phyloP scores from a whole-genome alignment of 164 flowering plant genomes.

The Stephania japonica region DNA sequence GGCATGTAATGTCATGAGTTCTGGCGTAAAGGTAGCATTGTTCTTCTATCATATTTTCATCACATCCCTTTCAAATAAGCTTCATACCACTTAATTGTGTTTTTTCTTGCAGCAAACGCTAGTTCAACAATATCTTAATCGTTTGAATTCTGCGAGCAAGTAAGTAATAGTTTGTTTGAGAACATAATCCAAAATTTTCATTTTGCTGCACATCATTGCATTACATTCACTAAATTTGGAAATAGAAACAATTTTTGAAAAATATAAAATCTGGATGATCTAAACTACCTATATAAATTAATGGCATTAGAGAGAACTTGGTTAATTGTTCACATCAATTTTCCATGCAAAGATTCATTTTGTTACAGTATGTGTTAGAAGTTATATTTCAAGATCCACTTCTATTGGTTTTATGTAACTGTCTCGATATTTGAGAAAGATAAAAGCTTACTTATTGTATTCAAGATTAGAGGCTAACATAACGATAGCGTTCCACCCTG shows the following conservation, averaged over 20 bases:
- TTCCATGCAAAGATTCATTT: background rate
- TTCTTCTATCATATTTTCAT: background rate
- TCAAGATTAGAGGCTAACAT: too few relatives aligned
- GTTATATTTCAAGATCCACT: too few relatives aligned
- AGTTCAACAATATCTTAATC: background rate
- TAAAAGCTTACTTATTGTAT: too few relatives aligned
- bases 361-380: too few relatives aligned
- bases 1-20: background rate
- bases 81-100: background rate
- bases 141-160: background rate
- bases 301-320: too few relatives aligned
- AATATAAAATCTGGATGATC: background rate
- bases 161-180: background rate
- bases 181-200: background rate
- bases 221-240: background rate
- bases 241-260: background rate
- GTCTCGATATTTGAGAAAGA: background rate
- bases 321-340: too few relatives aligned
- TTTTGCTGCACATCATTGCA: background rate
- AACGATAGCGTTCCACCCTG: background rate
- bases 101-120: background rate
- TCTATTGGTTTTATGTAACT: too few relatives aligned
- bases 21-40: constrained; percentile 2
- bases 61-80: background rate
- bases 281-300: too few relatives aligned